A percentile compares a stretch with the other conserved stretches of the same genome.
Conservation (phyloP, 108 stramenopile genomes). For the Fragilariopsis cylindrus region DNA sequence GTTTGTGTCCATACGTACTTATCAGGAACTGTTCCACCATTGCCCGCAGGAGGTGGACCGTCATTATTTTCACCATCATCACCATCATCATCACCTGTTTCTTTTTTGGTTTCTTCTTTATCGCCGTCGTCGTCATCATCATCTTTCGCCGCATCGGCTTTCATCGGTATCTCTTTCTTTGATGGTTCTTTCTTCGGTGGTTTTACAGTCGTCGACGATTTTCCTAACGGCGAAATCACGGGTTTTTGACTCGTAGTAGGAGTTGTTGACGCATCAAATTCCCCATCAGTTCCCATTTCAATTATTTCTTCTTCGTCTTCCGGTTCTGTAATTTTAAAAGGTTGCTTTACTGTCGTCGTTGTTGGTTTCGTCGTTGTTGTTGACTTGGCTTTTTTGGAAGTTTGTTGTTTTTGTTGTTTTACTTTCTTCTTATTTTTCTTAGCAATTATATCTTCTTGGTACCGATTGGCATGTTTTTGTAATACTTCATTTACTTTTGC, state of each 20-base stretch:
- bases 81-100: background rate
- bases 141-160: background rate
- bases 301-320: conserved; percentile 46
- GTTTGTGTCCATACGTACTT: conserved; percentile 99
- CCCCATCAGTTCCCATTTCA: conserved; percentile 68
- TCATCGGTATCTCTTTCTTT: conserved; percentile 3
- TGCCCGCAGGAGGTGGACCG: conserved; percentile 86
- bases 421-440: conserved; percentile 4
- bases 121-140: background rate
- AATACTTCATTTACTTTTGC: conserved; percentile 81
- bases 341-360: conserved; percentile 10
- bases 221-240: background rate
- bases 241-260: conserved; percentile 12
- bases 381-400: conserved; percentile 19
- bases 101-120: conserved; percentile 11
- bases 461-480: conserved; percentile 67
- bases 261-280: conserved; percentile 61
- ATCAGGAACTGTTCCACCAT: conserved; percentile 89
- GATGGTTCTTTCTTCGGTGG: background rate
- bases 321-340: conserved; percentile 1
- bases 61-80: conserved; percentile 42
- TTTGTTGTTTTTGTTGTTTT: conserved; percentile 27
- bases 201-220: background rate
- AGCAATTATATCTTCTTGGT: conserved; percentile 8
- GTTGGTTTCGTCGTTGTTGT: conserved; percentile 2